phyloP scores from a whole-genome alignment of 2,329 filamentous ascomycete genomes.

The Neonectria punicea region DNA sequence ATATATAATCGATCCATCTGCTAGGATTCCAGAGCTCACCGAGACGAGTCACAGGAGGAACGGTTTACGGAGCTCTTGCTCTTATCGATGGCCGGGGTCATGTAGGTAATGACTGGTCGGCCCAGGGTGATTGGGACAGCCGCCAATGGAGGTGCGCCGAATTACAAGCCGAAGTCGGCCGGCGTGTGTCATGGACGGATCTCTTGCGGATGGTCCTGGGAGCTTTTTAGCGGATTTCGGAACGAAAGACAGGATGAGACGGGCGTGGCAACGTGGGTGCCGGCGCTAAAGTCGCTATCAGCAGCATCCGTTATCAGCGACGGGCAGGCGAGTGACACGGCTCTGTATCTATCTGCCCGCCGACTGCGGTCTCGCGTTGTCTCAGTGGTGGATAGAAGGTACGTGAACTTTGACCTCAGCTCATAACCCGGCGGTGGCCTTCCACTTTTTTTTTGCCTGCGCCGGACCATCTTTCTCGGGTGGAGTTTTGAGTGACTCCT shows the following conservation, averaged over 20 bases:
- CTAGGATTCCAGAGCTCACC: conserved; percentile 4
- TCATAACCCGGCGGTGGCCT: conserved; percentile 33
- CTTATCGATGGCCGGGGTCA: conserved; percentile 33
- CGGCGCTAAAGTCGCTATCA: conserved; percentile 17
- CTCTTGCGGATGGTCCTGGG: conserved; percentile 1
- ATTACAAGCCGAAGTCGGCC: conserved; percentile 44
- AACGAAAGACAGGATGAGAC: not conserved
- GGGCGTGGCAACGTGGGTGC: conserved; percentile 7
- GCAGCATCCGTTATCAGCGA: conserved; percentile 16
- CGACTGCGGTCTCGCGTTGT: conserved; percentile 22
- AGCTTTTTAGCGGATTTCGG: conserved; percentile 12
- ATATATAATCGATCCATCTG: conserved; percentile 3
- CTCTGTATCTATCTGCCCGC: conserved; percentile 5
- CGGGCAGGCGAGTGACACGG: conserved; percentile 20
- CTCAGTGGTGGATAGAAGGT: conserved; percentile 33
- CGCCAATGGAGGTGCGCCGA: conserved; percentile 36
- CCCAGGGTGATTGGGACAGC: conserved; percentile 24
- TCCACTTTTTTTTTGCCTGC: conserved; percentile 37
- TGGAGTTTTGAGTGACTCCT: conserved; percentile 33
- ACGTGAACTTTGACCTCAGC: conserved; percentile 26
- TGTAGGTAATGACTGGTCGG: conserved; percentile 33
- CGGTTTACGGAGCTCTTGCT: conserved; percentile 34
- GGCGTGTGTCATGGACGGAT: conserved; percentile 12
- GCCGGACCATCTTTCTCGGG: conserved; percentile 26
- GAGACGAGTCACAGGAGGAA: conserved; percentile 4